Percentiles rank a stretch among this genome's conserved stretches.
These are phyloP conservation scores for Saitozyma sp. DNA, from an alignment of 768 basidiomycete species.

Conservation along the genomic window DNA sequence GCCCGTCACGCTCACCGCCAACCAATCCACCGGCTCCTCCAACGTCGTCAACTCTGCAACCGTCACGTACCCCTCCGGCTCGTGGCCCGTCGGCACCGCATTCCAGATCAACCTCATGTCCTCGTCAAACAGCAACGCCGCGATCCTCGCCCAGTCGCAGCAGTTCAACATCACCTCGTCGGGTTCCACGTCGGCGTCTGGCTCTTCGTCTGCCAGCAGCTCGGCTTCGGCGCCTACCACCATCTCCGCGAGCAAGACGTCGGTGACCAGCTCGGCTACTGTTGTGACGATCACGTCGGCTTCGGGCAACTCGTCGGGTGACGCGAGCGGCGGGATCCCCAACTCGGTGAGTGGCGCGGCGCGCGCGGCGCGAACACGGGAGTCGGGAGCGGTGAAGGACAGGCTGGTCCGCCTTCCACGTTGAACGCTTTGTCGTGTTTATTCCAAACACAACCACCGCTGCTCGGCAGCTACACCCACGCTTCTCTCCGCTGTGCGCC, in stretches of 20 bases:
- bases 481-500: too few relatives aligned
- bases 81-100: slow-evolving; percentile 63
- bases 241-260: slow-evolving; percentile 1
- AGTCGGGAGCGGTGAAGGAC: too few relatives aligned
- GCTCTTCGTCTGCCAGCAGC: slow-evolving; percentile 49
- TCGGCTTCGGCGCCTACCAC: slow-evolving; percentile 9
- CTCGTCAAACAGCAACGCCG: slow-evolving; percentile 56
- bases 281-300: slow-evolving; percentile 8
- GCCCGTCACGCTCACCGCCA: slow-evolving; percentile 34
- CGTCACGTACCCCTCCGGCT: slow-evolving; percentile 58
- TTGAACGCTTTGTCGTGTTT: too few relatives aligned
- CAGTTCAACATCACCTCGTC: slow-evolving; percentile 60
- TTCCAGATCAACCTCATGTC: slow-evolving; percentile 74
- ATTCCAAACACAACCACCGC: too few relatives aligned
- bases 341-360: slow-evolving; percentile 26
- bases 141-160: slow-evolving; percentile 70
- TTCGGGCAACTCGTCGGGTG: slow-evolving; percentile 6
- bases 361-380: too few relatives aligned
- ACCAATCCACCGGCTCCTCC: slow-evolving; percentile 60
- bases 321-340: slow-evolving; percentile 34
- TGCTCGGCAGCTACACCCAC: too few relatives aligned
- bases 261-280: background rate
- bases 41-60: slow-evolving; percentile 60
- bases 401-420: too few relatives aligned
- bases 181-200: slow-evolving; percentile 49